These are phyloP conservation scores for Chrysoporthe cubensis DNA, from an alignment of 2,329 filamentous ascomycete genomes.

Conservation along the genomic window DNA sequence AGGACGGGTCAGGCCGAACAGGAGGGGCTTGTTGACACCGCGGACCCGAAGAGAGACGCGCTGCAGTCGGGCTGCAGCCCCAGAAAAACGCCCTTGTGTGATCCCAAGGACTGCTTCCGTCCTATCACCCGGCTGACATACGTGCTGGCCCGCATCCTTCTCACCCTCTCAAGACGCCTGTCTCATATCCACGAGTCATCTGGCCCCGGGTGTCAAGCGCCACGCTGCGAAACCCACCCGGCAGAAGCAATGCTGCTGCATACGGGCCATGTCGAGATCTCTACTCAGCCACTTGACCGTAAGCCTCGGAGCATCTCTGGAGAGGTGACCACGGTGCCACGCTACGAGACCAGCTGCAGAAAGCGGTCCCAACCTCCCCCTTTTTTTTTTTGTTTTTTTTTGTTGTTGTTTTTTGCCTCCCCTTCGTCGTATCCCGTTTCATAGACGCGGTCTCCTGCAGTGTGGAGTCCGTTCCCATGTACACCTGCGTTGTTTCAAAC, in stretches of 20 bases:
- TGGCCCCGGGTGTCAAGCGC: not conserved
- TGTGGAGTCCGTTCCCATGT: constrained; percentile 1
- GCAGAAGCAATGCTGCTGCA: not conserved
- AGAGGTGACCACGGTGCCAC: not conserved
- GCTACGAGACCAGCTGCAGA: not conserved
- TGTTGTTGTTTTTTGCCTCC: not conserved
- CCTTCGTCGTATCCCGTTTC: not conserved
- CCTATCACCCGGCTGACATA: constrained; percentile 5
- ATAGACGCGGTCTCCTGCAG: not conserved
- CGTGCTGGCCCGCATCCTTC: not conserved
- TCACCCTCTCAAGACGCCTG: not conserved
- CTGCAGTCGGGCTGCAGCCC: not conserved
- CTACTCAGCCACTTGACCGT: not conserved
- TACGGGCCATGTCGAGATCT: not conserved
- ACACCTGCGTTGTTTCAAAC: constrained; percentile 3
- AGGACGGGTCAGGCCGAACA: constrained; percentile 3
- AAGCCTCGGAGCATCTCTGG: not conserved
- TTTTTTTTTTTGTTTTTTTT: not conserved
- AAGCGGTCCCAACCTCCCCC: not conserved
- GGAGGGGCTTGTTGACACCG: not conserved
- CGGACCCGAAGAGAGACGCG: not conserved
- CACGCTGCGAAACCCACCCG: constrained; percentile 3
- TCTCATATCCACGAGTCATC: constrained; percentile 9
- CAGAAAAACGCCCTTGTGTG: not conserved
- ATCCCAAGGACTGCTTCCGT: not conserved